Conservation (phyloP, 371 early-diverging fungal genomes). For the Batkoa obscura region DNA sequence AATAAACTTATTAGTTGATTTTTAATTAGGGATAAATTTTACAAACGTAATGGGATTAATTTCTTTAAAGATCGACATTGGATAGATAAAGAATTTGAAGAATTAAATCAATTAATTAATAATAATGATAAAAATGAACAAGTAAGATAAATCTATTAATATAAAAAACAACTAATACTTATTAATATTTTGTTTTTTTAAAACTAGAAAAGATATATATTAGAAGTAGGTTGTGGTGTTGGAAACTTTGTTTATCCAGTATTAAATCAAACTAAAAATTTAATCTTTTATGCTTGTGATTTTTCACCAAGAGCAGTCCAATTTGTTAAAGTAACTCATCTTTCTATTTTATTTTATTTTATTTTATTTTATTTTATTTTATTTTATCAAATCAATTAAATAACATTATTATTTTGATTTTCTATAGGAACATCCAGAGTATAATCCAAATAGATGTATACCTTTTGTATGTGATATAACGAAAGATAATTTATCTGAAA, state of each 20-base stretch:
- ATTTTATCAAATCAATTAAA: no score
- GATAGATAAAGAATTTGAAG: constrained; percentile 89
- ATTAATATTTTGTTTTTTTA: not conserved
- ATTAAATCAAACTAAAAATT: constrained; percentile 44
- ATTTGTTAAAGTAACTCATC: constrained; percentile 43
- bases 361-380: no score
- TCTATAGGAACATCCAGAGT: constrained; percentile 26
- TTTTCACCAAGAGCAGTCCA: constrained; percentile 63
- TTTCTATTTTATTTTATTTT: not conserved
- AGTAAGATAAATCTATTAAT: no score
- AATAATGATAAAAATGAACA: no score
- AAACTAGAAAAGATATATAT: not conserved
- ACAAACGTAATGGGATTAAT: constrained; percentile 81
- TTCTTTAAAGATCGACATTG: constrained; percentile 93
- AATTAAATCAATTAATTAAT: no score
- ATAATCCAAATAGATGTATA: constrained; percentile 36
- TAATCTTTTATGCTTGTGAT: constrained; percentile 63
- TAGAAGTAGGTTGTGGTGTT: constrained; percentile 90
- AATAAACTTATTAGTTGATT: no score
- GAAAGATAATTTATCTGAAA: constrained; percentile 33
- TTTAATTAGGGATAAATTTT: constrained; percentile 51
- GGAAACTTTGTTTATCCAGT: constrained; percentile 93
- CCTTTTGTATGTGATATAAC: constrained; percentile 78
- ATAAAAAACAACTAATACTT: not conserved
- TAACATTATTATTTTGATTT: not conserved